Base-by-base conservation (phyloP, 140 eudicot genomes). In the Senecio squalidus region DNA sequence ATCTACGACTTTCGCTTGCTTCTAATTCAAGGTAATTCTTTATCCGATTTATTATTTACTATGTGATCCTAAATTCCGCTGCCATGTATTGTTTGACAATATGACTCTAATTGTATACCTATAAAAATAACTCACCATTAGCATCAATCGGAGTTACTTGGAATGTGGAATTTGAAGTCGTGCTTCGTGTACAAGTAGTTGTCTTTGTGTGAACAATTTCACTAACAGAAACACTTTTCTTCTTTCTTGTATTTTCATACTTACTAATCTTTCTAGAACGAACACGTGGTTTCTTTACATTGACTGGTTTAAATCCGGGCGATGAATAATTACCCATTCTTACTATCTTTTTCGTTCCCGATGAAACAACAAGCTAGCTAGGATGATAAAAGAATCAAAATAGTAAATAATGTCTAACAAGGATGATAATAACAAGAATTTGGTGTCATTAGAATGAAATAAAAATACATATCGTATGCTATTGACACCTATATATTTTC, bases 131-230 rank as follows among this genome's bases (percentile, higher is more conserved):
- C n/a, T 36, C 75, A 90, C 97, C 94, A 56, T 78, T 72, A 25
- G 79, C 72, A 72, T 90, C 97, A 55, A 59, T 39, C 51, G 85
- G 96, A 58, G 85, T 84, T 64, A 79, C 80, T 68, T 85, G 86
- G 66, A 79, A 64, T 8, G 82, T 64, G 16, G 84, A 70, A 70
- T 56, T 83, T 23, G 82, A 78, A 58, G 60, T 81, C 59, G 69
- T 84, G 43, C 82, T 73, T 67, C 69, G 62, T 54, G 70, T 71
- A 74, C 96, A 76, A 18, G 88, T 76, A 18, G 90, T 77, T 39
- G 86, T 78, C n/a, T n/a, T n/a, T 27, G 76, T 78, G 3, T 83
- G 91, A 60, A 85, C 73, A 71, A 79, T 77, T 62, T 85, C 93
- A n/a, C 80, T 82, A 36, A 59, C 69, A 9, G 69, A 67, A 48